Conservation (phyloP, 148 eudicot species). For the Camellia granthamiana region DNA sequence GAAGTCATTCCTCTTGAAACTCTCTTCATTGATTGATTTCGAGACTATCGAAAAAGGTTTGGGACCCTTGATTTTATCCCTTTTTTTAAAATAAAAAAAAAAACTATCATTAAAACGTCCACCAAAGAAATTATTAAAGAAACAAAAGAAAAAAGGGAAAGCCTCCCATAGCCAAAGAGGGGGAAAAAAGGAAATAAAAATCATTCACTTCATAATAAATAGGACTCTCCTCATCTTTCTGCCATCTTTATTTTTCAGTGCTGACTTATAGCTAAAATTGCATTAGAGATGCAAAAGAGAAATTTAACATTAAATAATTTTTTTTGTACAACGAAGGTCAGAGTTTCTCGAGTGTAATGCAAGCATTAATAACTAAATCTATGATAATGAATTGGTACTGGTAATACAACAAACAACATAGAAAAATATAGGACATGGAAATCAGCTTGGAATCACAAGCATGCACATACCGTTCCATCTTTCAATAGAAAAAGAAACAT, state of each 20-base stretch:
- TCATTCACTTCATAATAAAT: background rate
- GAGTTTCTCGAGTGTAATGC: background rate
- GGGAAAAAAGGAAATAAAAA: background rate
- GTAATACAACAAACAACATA: background rate
- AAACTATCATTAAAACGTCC: too few species aligned
- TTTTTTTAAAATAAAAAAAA: too few species aligned
- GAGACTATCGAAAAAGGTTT: too few species aligned
- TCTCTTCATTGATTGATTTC: too few species aligned
- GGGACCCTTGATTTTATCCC: too few species aligned
- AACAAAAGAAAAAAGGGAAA: too few species aligned
- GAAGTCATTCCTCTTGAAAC: too few species aligned
- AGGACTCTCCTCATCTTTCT: background rate
- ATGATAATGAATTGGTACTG: background rate
- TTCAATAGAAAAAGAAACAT: slow-evolving; percentile 65
- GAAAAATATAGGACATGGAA: background rate
- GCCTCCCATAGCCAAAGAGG: too few species aligned
- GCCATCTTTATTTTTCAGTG: background rate
- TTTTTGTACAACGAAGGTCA: background rate
- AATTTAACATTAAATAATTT: background rate
- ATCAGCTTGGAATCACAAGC: background rate
- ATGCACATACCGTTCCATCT: slow-evolving; percentile 59
- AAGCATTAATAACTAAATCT: background rate
- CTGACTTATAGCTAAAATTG: background rate
- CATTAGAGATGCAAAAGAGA: background rate
- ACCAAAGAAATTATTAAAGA: too few species aligned